Percentiles rank a stretch among this genome's conserved stretches.
phyloP scores from a whole-genome alignment of 768 basidiomycete species.

The Leccinum truebloodii region DNA sequence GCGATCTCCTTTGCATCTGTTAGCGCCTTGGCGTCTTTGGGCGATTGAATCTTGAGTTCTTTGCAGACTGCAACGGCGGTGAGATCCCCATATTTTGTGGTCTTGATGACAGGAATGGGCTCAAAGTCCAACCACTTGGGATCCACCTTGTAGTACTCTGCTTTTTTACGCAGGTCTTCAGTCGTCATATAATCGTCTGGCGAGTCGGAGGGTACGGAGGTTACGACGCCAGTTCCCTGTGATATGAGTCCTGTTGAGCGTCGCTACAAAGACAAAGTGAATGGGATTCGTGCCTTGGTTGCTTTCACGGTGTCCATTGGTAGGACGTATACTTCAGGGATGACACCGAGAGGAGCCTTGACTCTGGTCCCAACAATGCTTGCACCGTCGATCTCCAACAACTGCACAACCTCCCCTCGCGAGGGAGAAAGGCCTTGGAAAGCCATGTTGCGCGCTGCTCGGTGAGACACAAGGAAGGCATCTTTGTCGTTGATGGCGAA shows the following conservation, averaged over 20 bases:
- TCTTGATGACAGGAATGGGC: slow-evolving; percentile 84
- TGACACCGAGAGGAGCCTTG: slow-evolving; percentile 80
- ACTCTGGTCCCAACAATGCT: slow-evolving; percentile 87
- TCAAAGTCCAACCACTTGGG: slow-evolving; percentile 84
- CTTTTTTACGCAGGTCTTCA: slow-evolving; percentile 91
- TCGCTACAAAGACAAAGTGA: not conserved
- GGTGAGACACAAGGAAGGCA: slow-evolving; percentile 85
- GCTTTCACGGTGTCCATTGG: slow-evolving; percentile 99
- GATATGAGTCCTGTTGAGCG: slow-evolving; percentile 8
- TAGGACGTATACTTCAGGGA: slow-evolving; percentile 88
- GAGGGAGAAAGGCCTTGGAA: slow-evolving; percentile 84
- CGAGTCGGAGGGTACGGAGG: slow-evolving; percentile 97
- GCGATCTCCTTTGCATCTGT: slow-evolving; percentile 97
- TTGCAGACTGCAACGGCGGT: slow-evolving; percentile 82
- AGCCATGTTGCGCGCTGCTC: slow-evolving; percentile 96
- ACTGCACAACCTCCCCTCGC: slow-evolving; percentile 69
- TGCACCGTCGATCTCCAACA: slow-evolving; percentile 77
- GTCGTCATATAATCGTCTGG: slow-evolving; percentile 94
- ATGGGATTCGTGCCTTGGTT: slow-evolving; percentile 64
- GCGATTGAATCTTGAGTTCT: slow-evolving; percentile 91
- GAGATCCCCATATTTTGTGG: slow-evolving; percentile 91
- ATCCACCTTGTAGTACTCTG: slow-evolving; percentile 94
- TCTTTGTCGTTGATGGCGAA: slow-evolving; percentile 87
- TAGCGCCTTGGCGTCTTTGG: slow-evolving; percentile 91
- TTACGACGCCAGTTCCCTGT: slow-evolving; percentile 96